Percentiles rank a stretch among this genome's conserved stretches.
Evolutionary conservation across 352 stramenopile species (phyloP).

Genomic region (Pseudoperonospora humuli): DNA sequence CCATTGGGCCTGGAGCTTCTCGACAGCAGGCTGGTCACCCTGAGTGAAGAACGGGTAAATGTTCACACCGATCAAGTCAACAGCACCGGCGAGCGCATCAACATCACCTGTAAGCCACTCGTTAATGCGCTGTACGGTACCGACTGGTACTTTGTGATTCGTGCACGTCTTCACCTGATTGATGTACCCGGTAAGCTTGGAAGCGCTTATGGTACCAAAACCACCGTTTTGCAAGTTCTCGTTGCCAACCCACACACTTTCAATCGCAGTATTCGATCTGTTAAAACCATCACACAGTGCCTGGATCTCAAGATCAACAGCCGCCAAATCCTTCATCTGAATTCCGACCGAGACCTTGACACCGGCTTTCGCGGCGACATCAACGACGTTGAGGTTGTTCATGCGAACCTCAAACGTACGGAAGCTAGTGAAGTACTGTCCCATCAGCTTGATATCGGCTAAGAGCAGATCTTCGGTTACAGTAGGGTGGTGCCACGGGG

Average conservation of each 20-base stretch:
- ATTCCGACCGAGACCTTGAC: conserved; percentile 58
- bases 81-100: conserved; percentile 16
- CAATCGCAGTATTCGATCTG: conserved; percentile 30
- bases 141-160: conserved; percentile 31
- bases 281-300: conserved; percentile 46
- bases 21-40: conserved; percentile 18
- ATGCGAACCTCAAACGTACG: conserved; percentile 67
- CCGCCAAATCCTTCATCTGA: conserved; percentile 38
- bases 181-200: conserved; percentile 43
- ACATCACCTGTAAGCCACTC: conserved; percentile 39
- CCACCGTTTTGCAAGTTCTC: conserved; percentile 53
- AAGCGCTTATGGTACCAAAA: conserved; percentile 33
- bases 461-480: conserved; percentile 29
- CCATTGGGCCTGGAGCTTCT: conserved; percentile 51
- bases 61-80: conserved; percentile 22
- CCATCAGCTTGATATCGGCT: conserved; percentile 27
- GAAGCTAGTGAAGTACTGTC: conserved; percentile 45
- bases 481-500: conserved; percentile 40
- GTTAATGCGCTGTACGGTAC: conserved; percentile 64
- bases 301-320: conserved; percentile 44
- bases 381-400: conserved; percentile 38
- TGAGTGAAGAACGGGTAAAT: conserved; percentile 46
- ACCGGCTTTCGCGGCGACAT: conserved; percentile 27
- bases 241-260: conserved; percentile 67
- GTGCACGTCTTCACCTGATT: conserved; percentile 49